Conservation (phyloP, 495 filamentous ascomycete genomes). For the Neurospora sp. region DNA sequence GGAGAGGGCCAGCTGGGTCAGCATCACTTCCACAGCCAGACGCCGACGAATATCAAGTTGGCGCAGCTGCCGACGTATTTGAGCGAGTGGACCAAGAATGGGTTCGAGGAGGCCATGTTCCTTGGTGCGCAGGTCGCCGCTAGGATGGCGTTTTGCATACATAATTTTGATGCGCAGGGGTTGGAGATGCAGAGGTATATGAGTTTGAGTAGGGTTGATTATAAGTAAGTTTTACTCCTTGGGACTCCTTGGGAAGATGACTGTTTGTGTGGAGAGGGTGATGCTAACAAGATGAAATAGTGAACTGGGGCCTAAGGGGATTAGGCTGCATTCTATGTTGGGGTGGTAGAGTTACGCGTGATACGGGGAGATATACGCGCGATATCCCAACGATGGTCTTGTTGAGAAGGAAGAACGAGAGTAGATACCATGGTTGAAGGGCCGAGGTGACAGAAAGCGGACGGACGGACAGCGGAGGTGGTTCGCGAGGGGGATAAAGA, state of each 20-base stretch:
- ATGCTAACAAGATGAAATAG: conserved; percentile 8
- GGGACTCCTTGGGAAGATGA: no score
- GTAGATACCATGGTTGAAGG: background rate
- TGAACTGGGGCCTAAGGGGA: conserved; percentile 33
- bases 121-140: conserved; percentile 71
- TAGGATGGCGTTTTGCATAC: conserved; percentile 55
- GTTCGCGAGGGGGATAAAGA: background rate
- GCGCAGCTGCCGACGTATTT: conserved; percentile 78
- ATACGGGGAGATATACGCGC: background rate
- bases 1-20: conserved; percentile 12
- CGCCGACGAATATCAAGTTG: conserved; percentile 74
- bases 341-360: conserved; percentile 5
- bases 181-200: conserved; percentile 31
- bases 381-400: background rate
- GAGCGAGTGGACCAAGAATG: conserved; percentile 83
- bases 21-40: conserved; percentile 77
- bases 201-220: conserved; percentile 36
- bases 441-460: background rate
- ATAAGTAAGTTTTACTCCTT: conserved; percentile 15
- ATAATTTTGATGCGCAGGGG: conserved; percentile 34
- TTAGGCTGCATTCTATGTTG: conserved; percentile 34
- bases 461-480: background rate
- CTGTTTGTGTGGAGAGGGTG: no score
- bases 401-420: background rate
- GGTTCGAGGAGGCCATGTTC: conserved; percentile 70